A percentile compares a stretch with the other conserved stretches of the same genome.
These are phyloP conservation scores for Eucalyptus cladocalyx DNA, from an alignment of 345 rosid species.

Conservation along the genomic window DNA sequence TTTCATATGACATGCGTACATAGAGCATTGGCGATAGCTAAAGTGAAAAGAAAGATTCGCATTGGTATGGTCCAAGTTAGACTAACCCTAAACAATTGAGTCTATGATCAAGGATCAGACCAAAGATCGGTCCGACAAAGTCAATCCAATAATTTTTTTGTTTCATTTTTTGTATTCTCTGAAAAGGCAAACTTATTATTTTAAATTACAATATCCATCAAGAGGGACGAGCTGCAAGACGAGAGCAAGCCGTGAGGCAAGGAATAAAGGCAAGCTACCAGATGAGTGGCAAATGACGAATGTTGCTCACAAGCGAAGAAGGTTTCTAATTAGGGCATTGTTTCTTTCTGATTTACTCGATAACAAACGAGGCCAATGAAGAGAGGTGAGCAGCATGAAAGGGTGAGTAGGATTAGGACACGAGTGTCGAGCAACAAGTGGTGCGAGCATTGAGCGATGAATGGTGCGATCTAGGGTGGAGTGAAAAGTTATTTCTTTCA, in stretches of 20 bases:
- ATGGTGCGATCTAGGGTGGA: accelerated
- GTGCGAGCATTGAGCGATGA: accelerated
- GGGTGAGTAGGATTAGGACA: too few relatives aligned
- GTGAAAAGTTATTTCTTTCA: too few relatives aligned
- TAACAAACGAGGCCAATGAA: accelerated
- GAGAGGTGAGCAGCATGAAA: accelerated
- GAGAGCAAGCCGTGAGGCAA: accelerated
- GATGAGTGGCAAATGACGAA: too few relatives aligned
- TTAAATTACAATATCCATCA: accelerated
- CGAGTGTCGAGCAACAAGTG: accelerated
- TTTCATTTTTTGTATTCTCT: too few relatives aligned
- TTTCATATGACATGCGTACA: neutral
- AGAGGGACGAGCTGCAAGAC: accelerated
- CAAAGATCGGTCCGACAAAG: too few relatives aligned
- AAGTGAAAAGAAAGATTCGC: neutral
- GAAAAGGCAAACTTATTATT: accelerated
- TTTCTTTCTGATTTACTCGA: accelerated
- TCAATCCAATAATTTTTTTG: too few relatives aligned
- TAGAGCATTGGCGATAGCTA: neutral
- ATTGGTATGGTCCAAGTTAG: too few relatives aligned
- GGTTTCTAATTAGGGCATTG: too few relatives aligned
- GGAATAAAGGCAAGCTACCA: accelerated
- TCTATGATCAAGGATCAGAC: too few relatives aligned
- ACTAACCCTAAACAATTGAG: too few relatives aligned
- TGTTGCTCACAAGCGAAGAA: accelerated